Conservation (phyloP, 495 filamentous ascomycete genomes). For the Clohesyomyces aquaticus region DNA sequence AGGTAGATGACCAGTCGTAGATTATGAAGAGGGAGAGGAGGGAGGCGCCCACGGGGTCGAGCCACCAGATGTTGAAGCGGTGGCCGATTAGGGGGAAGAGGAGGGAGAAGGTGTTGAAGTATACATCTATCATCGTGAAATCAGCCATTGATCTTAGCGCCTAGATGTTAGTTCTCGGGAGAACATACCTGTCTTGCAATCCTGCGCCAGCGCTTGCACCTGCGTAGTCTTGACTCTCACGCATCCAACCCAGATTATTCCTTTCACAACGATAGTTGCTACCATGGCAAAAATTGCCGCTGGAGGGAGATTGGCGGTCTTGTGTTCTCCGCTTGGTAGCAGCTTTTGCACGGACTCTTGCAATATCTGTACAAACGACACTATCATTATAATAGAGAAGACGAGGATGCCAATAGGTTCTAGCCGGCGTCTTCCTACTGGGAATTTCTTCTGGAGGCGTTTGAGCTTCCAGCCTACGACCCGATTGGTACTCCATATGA, state of each 20-base stretch:
- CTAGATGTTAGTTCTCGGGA: too few relatives aligned
- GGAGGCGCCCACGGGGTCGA: conserved; percentile 53
- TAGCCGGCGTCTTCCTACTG: conserved; percentile 53
- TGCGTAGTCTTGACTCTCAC: conserved; percentile 55
- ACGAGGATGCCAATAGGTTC: conserved; percentile 51
- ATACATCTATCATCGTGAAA: too few relatives aligned
- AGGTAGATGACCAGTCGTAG: conserved; percentile 55
- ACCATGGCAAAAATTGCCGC: conserved; percentile 52
- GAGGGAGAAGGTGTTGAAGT: conserved; percentile 57
- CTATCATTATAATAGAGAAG: conserved; percentile 50
- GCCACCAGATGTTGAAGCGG: conserved; percentile 52
- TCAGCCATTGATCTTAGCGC: too few relatives aligned
- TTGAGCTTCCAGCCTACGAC: conserved; percentile 52
- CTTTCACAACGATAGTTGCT: conserved; percentile 53
- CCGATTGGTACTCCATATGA: conserved; percentile 54
- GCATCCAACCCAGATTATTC: conserved; percentile 53
- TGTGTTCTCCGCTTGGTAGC: conserved; percentile 46
- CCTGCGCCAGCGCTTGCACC: conserved; percentile 56
- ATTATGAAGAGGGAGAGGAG: conserved; percentile 56
- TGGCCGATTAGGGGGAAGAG: conserved; percentile 54
- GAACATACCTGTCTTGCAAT: conserved; percentile 59
- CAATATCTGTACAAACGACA: conserved; percentile 55
- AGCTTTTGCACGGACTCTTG: conserved; percentile 54
- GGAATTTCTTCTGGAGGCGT: conserved; percentile 49
- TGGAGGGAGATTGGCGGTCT: conserved; percentile 41